Evolutionary conservation across 2,329 filamentous ascomycete genomes (phyloP).

Genomic region (Teratosphaeria gauchensis): DNA sequence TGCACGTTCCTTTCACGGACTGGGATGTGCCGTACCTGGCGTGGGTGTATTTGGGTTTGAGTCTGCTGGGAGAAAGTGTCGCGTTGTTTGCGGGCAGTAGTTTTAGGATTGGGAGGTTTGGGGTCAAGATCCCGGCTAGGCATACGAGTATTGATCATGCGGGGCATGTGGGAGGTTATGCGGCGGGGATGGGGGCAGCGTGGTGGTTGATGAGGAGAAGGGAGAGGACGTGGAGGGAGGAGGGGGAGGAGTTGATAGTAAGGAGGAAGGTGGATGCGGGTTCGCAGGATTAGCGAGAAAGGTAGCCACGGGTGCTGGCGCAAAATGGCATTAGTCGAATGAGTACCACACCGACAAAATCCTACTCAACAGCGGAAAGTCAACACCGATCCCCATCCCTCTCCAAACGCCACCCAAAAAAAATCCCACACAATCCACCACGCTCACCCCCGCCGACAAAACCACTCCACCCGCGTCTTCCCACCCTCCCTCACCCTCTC

Average conservation of each 20-base stretch:
- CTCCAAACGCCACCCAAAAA: too few relatives aligned
- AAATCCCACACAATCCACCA: too few relatives aligned
- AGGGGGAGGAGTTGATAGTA: not conserved
- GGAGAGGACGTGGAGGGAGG: not conserved
- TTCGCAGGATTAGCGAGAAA: too few relatives aligned
- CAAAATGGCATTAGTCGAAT: too few relatives aligned
- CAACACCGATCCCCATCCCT: too few relatives aligned
- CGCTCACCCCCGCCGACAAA: too few relatives aligned
- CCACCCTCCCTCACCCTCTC: too few relatives aligned
- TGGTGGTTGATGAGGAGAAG: not conserved
- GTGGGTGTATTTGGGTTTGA: slow-evolving; percentile 31
- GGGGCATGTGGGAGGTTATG: slow-evolving; percentile 27
- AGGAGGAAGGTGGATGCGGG: not conserved
- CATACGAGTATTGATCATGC: slow-evolving; percentile 24
- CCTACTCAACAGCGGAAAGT: too few relatives aligned
- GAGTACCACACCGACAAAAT: too few relatives aligned
- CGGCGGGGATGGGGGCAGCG: slow-evolving; percentile 12
- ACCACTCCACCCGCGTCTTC: too few relatives aligned
- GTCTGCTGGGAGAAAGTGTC: slow-evolving; percentile 16
- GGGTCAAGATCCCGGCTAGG: not conserved
- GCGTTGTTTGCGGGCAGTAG: slow-evolving; percentile 14
- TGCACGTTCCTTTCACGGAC: slow-evolving; percentile 14
- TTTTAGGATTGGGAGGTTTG: not conserved
- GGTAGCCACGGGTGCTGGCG: too few relatives aligned
- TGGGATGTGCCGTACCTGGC: slow-evolving; percentile 25